A percentile compares a stretch with the other conserved stretches of the same genome.
These are phyloP conservation scores for Gnomoniopsis smithogilvyi DNA, from an alignment of 2,329 filamentous ascomycete genomes.

Conservation along the genomic window DNA sequence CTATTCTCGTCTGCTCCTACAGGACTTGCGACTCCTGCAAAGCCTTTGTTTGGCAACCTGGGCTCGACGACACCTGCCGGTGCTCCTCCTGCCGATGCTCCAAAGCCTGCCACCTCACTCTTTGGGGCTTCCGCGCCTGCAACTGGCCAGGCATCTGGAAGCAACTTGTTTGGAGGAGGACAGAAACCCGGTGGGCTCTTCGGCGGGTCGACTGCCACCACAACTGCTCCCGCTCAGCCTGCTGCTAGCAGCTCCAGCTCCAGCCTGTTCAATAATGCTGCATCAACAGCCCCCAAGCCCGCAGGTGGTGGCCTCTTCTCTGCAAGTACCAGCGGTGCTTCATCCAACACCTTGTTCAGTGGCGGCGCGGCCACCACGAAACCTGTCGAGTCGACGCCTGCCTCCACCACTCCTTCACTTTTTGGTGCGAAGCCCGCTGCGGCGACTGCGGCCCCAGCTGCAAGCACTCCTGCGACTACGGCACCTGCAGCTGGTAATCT, in stretches of 20 bases:
- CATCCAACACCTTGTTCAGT: slow-evolving; percentile 14
- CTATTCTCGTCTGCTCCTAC: slow-evolving; percentile 23
- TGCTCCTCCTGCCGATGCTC: slow-evolving; percentile 42
- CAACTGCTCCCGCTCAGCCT: slow-evolving; percentile 13
- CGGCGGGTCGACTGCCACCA: slow-evolving; percentile 4
- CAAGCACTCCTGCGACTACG: slow-evolving; percentile 25
- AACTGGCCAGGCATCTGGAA: slow-evolving; percentile 2
- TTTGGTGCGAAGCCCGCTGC: slow-evolving; percentile 41
- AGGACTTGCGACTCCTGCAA: slow-evolving; percentile 40
- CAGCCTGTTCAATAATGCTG: slow-evolving; percentile 5
- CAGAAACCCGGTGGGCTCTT: slow-evolving; percentile 5
- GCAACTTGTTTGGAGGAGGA: slow-evolving; percentile 15
- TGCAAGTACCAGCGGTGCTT: background rate
- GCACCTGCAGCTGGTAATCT: slow-evolving; percentile 18
- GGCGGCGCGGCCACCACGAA: slow-evolving; percentile 21
- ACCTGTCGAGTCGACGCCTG: slow-evolving; percentile 25
- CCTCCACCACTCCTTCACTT: slow-evolving; percentile 21
- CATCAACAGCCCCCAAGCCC: slow-evolving; percentile 11
- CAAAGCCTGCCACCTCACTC: slow-evolving; percentile 16
- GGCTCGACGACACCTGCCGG: slow-evolving; percentile 55
- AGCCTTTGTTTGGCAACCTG: slow-evolving; percentile 42
- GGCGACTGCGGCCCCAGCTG: slow-evolving; percentile 21
- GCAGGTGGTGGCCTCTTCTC: slow-evolving; percentile 17
- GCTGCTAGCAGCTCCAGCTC: slow-evolving; percentile 10
- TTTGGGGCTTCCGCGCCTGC: slow-evolving; percentile 14